These are phyloP conservation scores for Rubroshorea leprosula DNA, from an alignment of 345 rosid species.

Conservation along the genomic window DNA sequence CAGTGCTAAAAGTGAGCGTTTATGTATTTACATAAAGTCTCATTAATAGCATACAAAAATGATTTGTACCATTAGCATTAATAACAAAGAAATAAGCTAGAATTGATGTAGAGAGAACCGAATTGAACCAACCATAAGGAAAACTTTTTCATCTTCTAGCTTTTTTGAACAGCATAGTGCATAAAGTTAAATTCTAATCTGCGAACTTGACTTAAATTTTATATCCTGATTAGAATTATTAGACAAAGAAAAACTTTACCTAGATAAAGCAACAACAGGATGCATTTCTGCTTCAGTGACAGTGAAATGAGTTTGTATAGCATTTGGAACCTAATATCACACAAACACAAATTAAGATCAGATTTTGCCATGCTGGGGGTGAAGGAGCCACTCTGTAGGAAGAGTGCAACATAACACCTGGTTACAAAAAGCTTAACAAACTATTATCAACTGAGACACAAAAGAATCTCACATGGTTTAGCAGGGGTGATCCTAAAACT, in stretches of 20 bases:
- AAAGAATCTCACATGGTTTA: too few species aligned
- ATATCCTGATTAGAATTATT: not conserved
- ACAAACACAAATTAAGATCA: conserved; percentile 9
- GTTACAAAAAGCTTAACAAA: not conserved
- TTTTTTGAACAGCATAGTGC: not conserved
- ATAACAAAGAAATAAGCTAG: too few species aligned
- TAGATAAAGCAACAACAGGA: conserved; percentile 69
- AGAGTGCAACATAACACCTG: not conserved
- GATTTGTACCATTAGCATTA: too few species aligned
- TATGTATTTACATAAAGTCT: too few species aligned
- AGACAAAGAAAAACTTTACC: conserved; percentile 38
- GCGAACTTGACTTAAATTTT: not conserved
- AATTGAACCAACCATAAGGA: too few species aligned
- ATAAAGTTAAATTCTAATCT: not conserved
- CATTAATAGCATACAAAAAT: too few species aligned
- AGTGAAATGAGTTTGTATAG: conserved; percentile 63
- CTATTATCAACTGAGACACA: not conserved
- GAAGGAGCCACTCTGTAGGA: not conserved
- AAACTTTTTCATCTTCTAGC: too few species aligned
- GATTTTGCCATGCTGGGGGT: not conserved
- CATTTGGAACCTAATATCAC: conserved; percentile 66
- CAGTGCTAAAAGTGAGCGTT: too few species aligned
- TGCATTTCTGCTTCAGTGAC: conserved; percentile 62
- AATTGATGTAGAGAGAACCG: too few species aligned
- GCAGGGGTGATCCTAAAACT: too few species aligned